A percentile compares a stretch with the other conserved stretches of the same genome.
These are phyloP conservation scores for Hypoxylon sp. DNA, from an alignment of 2,329 filamentous ascomycete species.

Conservation along the genomic window DNA sequence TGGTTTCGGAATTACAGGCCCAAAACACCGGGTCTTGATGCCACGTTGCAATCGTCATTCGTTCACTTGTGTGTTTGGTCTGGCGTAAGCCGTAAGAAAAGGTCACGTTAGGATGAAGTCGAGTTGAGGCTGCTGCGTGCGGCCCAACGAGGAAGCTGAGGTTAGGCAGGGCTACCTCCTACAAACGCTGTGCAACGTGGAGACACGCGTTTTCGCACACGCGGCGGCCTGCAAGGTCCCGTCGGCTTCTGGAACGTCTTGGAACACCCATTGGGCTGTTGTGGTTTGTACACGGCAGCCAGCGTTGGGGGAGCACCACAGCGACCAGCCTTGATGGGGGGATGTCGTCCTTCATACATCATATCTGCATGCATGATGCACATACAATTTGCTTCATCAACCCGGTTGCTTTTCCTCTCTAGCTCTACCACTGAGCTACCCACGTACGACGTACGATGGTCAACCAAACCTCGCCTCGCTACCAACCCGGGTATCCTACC, in stretches of 20 bases:
- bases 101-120: slow-evolving; percentile 37
- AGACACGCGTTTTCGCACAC: slow-evolving; percentile 43
- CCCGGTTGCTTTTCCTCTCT: neutral
- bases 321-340: slow-evolving; percentile 24
- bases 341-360: slow-evolving; percentile 6
- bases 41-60: slow-evolving; percentile 42
- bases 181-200: slow-evolving; percentile 49
- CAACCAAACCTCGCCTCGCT: slow-evolving; percentile 14
- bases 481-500: slow-evolving; percentile 14
- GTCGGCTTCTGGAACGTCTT: slow-evolving; percentile 48
- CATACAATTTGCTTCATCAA: slow-evolving; percentile 8
- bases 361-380: slow-evolving; percentile 28
- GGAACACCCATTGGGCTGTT: slow-evolving; percentile 41
- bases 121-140: slow-evolving; percentile 47
- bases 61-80: slow-evolving; percentile 20
- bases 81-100: slow-evolving; percentile 22
- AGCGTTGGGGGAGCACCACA: slow-evolving; percentile 38
- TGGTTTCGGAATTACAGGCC: slow-evolving; percentile 27
- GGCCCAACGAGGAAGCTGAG: slow-evolving; percentile 43
- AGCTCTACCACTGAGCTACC: neutral
- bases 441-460: slow-evolving; percentile 14
- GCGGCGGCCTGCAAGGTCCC: slow-evolving; percentile 51
- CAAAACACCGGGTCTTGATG: slow-evolving; percentile 23
- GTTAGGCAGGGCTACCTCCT: slow-evolving; percentile 49
- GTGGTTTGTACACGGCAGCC: slow-evolving; percentile 41